Percentiles rank a stretch among this genome's conserved stretches.
Conservation (phyloP, 2,329 filamentous ascomycete genomes). For the Scorias spongiosa region DNA sequence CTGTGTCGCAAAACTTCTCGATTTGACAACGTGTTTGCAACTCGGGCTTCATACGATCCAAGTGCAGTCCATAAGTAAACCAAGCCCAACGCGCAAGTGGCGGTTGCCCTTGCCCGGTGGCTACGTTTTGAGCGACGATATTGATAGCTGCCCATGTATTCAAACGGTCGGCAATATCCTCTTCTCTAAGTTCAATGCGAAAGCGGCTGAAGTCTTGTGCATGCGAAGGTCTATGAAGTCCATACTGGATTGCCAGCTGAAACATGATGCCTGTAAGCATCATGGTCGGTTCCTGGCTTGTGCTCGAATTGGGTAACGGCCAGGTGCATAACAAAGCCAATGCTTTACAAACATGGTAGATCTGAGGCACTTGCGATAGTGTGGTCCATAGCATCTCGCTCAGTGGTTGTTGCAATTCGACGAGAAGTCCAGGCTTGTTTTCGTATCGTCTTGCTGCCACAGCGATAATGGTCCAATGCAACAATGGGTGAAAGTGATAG, state of each 20-base stretch:
- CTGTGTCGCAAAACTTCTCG: slow-evolving; percentile 61
- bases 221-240: slow-evolving; percentile 64
- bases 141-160: slow-evolving; percentile 77
- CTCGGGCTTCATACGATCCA: slow-evolving; percentile 43
- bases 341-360: slow-evolving; percentile 68
- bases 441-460: slow-evolving; percentile 59
- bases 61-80: slow-evolving; percentile 63
- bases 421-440: slow-evolving; percentile 48
- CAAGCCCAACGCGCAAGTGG: slow-evolving; percentile 36
- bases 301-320: slow-evolving; percentile 70
- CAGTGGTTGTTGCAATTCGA: slow-evolving; percentile 48
- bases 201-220: slow-evolving; percentile 71
- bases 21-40: slow-evolving; percentile 55
- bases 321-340: slow-evolving; percentile 67
- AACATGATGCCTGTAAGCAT: slow-evolving; percentile 74
- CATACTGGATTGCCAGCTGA: slow-evolving; percentile 72
- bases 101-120: slow-evolving; percentile 72
- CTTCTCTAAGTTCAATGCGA: slow-evolving; percentile 50
- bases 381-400: slow-evolving; percentile 63
- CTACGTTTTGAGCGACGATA: slow-evolving; percentile 63
- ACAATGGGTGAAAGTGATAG: slow-evolving; percentile 59
- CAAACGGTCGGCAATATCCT: slow-evolving; percentile 64
- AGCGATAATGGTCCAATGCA: slow-evolving; percentile 74
- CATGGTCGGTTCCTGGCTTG: slow-evolving; percentile 65
- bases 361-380: slow-evolving; percentile 61